Percentiles rank a stretch among this genome's conserved stretches.
These are phyloP conservation scores for Neophaeococcomyces mojaviensis DNA, from an alignment of 2,329 filamentous ascomycete species.

Conservation along the genomic window DNA sequence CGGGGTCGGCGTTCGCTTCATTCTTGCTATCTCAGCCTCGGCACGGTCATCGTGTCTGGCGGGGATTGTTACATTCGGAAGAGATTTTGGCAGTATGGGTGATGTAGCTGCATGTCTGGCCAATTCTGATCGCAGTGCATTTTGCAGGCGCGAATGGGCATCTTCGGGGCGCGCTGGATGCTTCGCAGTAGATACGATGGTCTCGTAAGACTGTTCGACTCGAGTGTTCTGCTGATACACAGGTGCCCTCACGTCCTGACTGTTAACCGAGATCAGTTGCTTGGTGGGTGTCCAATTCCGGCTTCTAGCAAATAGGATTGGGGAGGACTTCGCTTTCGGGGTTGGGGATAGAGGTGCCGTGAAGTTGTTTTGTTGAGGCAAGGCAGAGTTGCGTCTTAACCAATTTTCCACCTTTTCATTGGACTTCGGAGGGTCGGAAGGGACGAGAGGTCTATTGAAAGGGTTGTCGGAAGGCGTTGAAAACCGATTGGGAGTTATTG, in stretches of 20 bases:
- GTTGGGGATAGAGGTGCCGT: slow-evolving; percentile 1
- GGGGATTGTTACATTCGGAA: no score
- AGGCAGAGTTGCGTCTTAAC: slow-evolving; percentile 11
- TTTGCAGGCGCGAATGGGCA: slow-evolving; percentile 2
- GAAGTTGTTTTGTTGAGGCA: not conserved
- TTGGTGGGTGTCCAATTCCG: slow-evolving; percentile 3
- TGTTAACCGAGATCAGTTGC: slow-evolving; percentile 3
- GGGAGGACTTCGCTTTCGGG: not conserved
- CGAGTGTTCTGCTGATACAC: not conserved
- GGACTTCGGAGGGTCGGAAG: not conserved
- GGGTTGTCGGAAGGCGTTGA: slow-evolving; percentile 23
- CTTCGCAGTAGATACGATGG: not conserved
- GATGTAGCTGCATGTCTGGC: no score
- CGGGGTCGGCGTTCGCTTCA: not conserved
- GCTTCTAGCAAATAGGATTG: not conserved
- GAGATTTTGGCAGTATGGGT: no score
- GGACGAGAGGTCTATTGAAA: slow-evolving; percentile 9
- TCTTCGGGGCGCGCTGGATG: not conserved
- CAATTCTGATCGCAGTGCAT: not conserved
- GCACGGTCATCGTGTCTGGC: not conserved
- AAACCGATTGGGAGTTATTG: slow-evolving; percentile 14
- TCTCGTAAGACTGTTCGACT: slow-evolving; percentile 3
- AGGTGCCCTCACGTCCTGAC: slow-evolving; percentile 1
- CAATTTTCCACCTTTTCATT: slow-evolving; percentile 14
- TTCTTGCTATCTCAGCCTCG: slow-evolving; percentile 1